phyloP scores from a whole-genome alignment of 345 rosid genomes.

The Sonneratia caseolaris region DNA sequence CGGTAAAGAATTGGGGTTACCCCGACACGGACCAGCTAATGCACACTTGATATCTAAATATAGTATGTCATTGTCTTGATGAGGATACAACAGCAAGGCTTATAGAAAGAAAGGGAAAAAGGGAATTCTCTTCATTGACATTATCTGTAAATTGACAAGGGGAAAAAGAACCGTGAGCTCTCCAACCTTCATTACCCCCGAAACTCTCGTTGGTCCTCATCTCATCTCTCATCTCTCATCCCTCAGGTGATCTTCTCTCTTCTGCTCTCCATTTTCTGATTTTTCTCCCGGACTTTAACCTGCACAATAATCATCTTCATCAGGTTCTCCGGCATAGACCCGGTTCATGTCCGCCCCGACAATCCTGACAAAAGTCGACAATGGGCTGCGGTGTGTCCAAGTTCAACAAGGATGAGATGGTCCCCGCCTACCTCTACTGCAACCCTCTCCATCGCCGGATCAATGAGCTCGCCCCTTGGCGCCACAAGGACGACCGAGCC shows the following conservation, averaged over 20 bases:
- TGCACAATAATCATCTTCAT: too few relatives aligned
- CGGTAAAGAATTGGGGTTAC: too few relatives aligned
- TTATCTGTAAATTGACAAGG: background rate
- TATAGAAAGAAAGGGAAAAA: too few relatives aligned
- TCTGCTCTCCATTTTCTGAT: background rate
- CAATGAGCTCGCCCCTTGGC: slow-evolving; percentile 1
- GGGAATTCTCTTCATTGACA: background rate
- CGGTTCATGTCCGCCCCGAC: background rate
- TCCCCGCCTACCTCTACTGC: background rate
- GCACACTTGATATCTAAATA: too few relatives aligned
- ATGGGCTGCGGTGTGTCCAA: slow-evolving; percentile 56
- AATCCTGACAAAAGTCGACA: background rate
- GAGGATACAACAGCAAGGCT: too few relatives aligned
- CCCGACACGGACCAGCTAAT: too few relatives aligned
- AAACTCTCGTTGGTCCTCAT: slow-evolving; percentile 6
- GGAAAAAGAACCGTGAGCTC: background rate
- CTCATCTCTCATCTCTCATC: background rate
- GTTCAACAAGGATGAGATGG: slow-evolving; percentile 22
- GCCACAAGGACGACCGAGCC: slow-evolving; percentile 1
- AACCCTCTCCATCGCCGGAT: slow-evolving; percentile 8
- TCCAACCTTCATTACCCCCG: background rate
- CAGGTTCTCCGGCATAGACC: background rate
- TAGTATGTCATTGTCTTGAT: too few relatives aligned
- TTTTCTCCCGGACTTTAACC: background rate
- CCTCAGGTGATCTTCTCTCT: background rate